Conservation (phyloP, 768 basidiomycete genomes). For the Lentinula edodes region DNA sequence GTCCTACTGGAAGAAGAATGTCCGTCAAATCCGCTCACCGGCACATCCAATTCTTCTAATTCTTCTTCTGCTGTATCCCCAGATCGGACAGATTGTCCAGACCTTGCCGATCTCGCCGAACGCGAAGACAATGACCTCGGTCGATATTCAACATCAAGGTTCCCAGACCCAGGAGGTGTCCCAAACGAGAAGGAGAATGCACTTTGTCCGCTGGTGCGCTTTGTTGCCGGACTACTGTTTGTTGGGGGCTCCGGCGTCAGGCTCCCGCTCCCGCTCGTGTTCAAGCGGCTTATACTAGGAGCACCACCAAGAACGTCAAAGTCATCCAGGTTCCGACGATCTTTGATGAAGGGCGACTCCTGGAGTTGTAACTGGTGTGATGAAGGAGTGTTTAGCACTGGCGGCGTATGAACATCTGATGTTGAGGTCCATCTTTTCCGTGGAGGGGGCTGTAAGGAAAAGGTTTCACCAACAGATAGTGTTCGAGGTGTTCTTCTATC, state of each 20-base stretch:
- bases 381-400: not conserved
- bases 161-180: conserved; percentile 1
- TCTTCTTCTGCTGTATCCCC: conserved; percentile 2
- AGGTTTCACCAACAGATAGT: conserved; percentile 17
- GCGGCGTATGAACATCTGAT: not conserved
- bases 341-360: conserved; percentile 2
- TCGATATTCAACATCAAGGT: not conserved
- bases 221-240: not conserved
- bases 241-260: conserved; percentile 1
- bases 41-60: not conserved
- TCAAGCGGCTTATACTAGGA: conserved; percentile 1
- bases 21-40: not conserved
- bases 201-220: not conserved
- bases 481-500: conserved; percentile 24
- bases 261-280: not conserved
- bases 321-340: conserved; percentile 1
- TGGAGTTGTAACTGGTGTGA: not conserved
- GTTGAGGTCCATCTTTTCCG: conserved; percentile 14
- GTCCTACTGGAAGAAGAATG: not conserved
- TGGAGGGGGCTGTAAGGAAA: conserved; percentile 29
- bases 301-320: conserved; percentile 4
- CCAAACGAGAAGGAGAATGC: conserved; percentile 3
- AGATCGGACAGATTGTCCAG: not conserved
- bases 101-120: not conserved
- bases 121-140: conserved; percentile 1